Evolutionary conservation across 176 grass and related monocot species (phyloP), one percentile per base, ranked within the genome.

Genomic region (Alopecurus myosuroides): DNA sequence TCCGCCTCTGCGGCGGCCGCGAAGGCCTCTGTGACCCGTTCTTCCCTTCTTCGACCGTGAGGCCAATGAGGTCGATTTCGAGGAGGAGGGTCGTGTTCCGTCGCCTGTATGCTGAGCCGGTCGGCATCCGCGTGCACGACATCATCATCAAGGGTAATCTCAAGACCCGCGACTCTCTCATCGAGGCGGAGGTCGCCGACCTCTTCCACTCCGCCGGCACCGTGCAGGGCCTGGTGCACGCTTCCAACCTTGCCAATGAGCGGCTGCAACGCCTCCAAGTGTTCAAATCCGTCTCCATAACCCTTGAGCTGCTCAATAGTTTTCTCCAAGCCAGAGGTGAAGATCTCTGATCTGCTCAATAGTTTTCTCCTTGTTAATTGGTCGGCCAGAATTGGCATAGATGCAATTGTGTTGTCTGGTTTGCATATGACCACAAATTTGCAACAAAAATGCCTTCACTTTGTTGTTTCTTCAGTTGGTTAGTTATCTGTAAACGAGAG

Each of bases 161-260:
- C 83, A 97, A 85, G 83, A 92, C 94, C 56, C 89, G 88, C 80
- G 85, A 82, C 9, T 69, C 70, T 13, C 65, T 94, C 68, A 97
- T 97, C 80, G 89, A 97, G 87, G 94, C 92, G 15, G 94, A 94
- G 83, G 88, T 92, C 26, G 30, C 51, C n/a, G 89, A 90, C 70
- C 86, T 87, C 53, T 86, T 97, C 81, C 79, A 77, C 57, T 79
- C 73, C 1, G 82, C 83, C 26, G 70, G 41, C 28, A 90, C 94
- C 44, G 83, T 97, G 60, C 89, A 92, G 72, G 17, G 20, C 28
- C 72, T 75, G 72, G 9, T 92, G 37, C 70, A 66, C 53, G 85
- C 83, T 9, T 86, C 89, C 33, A 63, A 23, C 52, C 26, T 87
- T 52, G 94, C 88, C 44, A 90, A 28, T 68, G 71, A 58, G 11